A percentile compares a stretch with the other conserved stretches of the same genome.
phyloP scores from a whole-genome alignment of 768 basidiomycete genomes.

The Scleroderma citrinum region DNA sequence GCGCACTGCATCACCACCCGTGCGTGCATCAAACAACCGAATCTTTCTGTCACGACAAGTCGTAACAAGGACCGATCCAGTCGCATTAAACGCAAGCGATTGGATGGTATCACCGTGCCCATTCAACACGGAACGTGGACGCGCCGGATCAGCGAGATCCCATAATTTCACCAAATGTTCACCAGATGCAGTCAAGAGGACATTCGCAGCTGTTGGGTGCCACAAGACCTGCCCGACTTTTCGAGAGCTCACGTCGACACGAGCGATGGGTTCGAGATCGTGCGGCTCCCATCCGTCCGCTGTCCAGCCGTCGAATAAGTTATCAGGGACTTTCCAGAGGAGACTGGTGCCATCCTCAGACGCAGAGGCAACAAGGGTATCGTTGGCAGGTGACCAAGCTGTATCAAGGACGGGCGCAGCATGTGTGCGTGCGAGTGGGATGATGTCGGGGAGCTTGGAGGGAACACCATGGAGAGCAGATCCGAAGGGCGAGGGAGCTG shows the following conservation, averaged over 20 bases:
- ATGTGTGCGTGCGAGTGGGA: conserved; percentile 87
- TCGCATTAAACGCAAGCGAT: conserved; percentile 72
- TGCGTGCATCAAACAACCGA: conserved; percentile 85
- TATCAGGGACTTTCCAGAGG: conserved; percentile 78
- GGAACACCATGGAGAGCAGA: conserved; percentile 48
- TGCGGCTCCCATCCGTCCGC: conserved; percentile 73
- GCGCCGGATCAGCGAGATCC: conserved; percentile 77
- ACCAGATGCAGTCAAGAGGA: conserved; percentile 75
- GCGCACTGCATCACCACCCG: conserved; percentile 76
- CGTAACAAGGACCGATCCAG: conserved; percentile 78
- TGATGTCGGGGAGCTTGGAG: conserved; percentile 82
- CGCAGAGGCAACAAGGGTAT: conserved; percentile 82
- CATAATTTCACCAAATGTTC: conserved; percentile 89
- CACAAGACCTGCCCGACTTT: conserved; percentile 94
- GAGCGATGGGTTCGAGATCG: conserved; percentile 82
- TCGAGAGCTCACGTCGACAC: conserved; percentile 71
- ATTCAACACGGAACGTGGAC: conserved; percentile 50
- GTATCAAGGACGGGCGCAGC: conserved; percentile 88
- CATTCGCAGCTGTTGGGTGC: conserved; percentile 85
- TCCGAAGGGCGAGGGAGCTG: conserved; percentile 69
- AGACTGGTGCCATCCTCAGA: conserved; percentile 93
- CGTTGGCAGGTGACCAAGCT: conserved; percentile 93
- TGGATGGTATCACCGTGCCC: conserved; percentile 91
- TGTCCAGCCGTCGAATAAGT: conserved; percentile 78
- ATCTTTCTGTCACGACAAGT: conserved; percentile 93